Base-by-base conservation (phyloP, 2,329 filamentous ascomycete species). In the Setomelanomma holmii region DNA sequence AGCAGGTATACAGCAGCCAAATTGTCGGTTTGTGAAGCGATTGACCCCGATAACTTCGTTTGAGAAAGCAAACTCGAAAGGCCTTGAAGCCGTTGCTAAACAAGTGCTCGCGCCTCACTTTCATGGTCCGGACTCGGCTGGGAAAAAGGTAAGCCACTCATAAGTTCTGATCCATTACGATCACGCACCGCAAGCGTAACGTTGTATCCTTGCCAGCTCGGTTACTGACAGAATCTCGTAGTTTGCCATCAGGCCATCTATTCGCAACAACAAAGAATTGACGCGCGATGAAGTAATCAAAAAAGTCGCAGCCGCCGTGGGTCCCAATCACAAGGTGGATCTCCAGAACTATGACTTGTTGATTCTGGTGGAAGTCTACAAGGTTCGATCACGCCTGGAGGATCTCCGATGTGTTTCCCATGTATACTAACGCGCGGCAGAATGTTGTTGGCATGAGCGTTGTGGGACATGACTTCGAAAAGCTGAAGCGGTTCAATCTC, bases 211-310 rank as follows among this genome's bases (percentile, higher is more conserved):
- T n/a, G n/a, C n/a, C n/a, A n/a, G n/a, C n/a, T n/a, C n/a, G n/a
- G n/a, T n/a, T n/a, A n/a, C n/a, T n/a, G n/a, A n/a, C n/a, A n/a
- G n/a, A n/a, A n/a, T n/a, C n/a, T n/a, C n/a, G n/a, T 55, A 93
- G 90, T 95, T 91, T 75, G 90, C 90, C n/a, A 93, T 96, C 61
- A 86, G 90, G 39, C 85, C 88, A n/a, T 89, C 85, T 12, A 85
- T 91, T 55, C 86, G 90, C 49, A 90, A 89, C 66, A 87, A 93
- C 74, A 87, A 80, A 61, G 80, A 81, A 3, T 80, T 93, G 55
- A 88, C 84, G 61, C 84, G 89, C 52, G 84, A 87, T 58, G 79
- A 79, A 16, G 80, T 93, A 42, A 93, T 95, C 72, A 85, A 88
- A 65, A 84, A 83, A 57, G 82, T 93, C 57, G 90, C 89, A 4